phyloP scores from a whole-genome alignment of 2,329 filamentous ascomycete species.

The Xylogone sp. region DNA sequence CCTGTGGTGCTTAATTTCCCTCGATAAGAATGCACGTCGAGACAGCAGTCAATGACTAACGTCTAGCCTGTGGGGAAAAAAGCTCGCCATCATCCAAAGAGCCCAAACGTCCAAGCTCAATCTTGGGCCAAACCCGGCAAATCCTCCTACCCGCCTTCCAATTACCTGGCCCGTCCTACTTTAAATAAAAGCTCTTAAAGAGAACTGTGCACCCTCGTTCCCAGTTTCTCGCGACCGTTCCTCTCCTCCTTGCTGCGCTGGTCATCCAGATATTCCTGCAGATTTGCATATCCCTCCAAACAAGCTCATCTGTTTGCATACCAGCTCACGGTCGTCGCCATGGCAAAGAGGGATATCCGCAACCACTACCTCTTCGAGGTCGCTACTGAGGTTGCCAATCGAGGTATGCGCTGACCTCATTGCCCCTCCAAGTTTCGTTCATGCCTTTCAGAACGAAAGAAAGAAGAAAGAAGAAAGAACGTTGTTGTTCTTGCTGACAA shows the following conservation, averaged over 20 bases:
- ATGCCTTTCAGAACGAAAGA: no score
- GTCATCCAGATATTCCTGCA: no score
- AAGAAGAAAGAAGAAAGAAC: no score
- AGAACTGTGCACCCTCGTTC: background rate
- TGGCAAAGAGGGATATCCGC: slow-evolving; percentile 63
- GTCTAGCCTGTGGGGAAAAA: background rate
- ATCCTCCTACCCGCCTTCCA: background rate
- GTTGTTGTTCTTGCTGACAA: background rate
- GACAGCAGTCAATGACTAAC: background rate
- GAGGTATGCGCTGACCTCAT: slow-evolving; percentile 72
- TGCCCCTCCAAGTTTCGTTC: no score
- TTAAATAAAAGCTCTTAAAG: background rate
- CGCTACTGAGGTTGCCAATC: slow-evolving; percentile 94
- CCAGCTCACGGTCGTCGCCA: background rate
- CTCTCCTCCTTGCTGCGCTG: background rate
- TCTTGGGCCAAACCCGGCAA: background rate
- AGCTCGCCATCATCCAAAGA: background rate
- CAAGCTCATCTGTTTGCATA: background rate
- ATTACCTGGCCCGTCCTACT: background rate
- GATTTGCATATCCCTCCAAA: no score
- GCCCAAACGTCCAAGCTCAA: background rate
- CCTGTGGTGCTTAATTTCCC: no score
- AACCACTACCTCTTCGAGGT: slow-evolving; percentile 97
- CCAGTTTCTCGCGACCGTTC: background rate
- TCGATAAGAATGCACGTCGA: background rate